These are phyloP conservation scores for Penicillium griseofulvum DNA, from an alignment of 2,329 filamentous ascomycete genomes.

Conservation along the genomic window DNA sequence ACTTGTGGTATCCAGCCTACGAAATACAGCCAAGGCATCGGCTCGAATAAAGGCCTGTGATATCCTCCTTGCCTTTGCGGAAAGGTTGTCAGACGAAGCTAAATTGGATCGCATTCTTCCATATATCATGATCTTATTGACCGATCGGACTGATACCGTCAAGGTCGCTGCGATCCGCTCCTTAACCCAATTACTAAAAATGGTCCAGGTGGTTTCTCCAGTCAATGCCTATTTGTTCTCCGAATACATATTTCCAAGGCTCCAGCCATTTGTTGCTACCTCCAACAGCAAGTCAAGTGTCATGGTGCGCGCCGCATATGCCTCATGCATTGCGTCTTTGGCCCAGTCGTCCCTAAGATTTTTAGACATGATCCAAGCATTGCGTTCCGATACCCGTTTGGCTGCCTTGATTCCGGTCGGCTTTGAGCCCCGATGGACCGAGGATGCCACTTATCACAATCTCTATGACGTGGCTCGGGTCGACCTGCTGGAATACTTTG, in stretches of 20 bases:
- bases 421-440: constrained; percentile 68
- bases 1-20: constrained; percentile 79
- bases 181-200: constrained; percentile 80
- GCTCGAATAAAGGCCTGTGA: constrained; percentile 87
- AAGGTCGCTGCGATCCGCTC: constrained; percentile 81
- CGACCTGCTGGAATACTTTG: constrained; percentile 80
- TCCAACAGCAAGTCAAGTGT: constrained; percentile 59
- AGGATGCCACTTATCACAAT: constrained; percentile 69
- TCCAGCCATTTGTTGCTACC: constrained; percentile 57
- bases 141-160: constrained; percentile 79
- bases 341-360: constrained; percentile 82
- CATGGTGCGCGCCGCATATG: constrained; percentile 84
- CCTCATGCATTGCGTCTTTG: constrained; percentile 83
- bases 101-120: constrained; percentile 91
- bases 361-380: constrained; percentile 83
- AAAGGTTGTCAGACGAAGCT: constrained; percentile 88
- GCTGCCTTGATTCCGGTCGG: constrained; percentile 72
- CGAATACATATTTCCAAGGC: constrained; percentile 61
- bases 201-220: constrained; percentile 82
- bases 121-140: constrained; percentile 78
- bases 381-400: constrained; percentile 79
- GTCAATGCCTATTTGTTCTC: constrained; percentile 67
- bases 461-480: constrained; percentile 83
- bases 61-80: constrained; percentile 84
- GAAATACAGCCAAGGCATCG: constrained; percentile 85